phyloP scores from a whole-genome alignment of 2,329 filamentous ascomycete species.

The Arthroderma sp. region DNA sequence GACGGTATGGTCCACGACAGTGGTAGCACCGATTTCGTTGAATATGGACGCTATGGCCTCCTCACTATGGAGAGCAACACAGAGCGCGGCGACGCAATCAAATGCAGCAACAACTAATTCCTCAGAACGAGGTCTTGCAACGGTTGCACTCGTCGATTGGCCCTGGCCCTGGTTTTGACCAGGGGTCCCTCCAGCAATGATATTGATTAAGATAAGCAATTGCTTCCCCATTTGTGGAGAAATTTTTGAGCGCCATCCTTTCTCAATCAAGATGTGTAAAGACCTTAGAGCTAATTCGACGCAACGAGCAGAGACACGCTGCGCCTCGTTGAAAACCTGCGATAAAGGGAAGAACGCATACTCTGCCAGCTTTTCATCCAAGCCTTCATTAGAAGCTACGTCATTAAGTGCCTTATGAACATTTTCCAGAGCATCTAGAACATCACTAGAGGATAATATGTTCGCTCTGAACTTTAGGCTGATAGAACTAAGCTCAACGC shows the following conservation, averaged over 20 bases:
- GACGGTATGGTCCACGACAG: conserved; percentile 68
- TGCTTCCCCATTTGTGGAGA: conserved; percentile 64
- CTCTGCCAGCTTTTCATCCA: conserved; percentile 78
- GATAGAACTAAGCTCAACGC: conserved; percentile 45
- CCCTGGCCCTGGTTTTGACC: conserved; percentile 31
- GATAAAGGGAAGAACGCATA: conserved; percentile 92
- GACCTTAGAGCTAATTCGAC: conserved; percentile 68
- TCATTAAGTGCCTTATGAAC: conserved; percentile 28
- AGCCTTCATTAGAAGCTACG: conserved; percentile 27
- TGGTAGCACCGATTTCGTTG: conserved; percentile 48
- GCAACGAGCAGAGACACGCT: conserved; percentile 52
- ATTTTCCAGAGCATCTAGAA: conserved; percentile 36
- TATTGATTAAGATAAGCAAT: conserved; percentile 69
- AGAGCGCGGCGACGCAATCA: conserved; percentile 46
- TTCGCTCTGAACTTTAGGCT: conserved; percentile 38
- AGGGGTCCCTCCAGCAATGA: conserved; percentile 63
- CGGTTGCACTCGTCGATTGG: conserved; percentile 1
- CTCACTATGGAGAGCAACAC: conserved; percentile 38
- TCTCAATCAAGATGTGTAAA: conserved; percentile 55
- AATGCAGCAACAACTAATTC: conserved; percentile 64
- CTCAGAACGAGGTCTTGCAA: conserved; percentile 39
- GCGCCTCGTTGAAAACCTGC: conserved; percentile 66
- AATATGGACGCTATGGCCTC: conserved; percentile 32
- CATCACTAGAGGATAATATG: conserved; percentile 31
- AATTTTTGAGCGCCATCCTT: conserved; percentile 67